These are phyloP conservation scores for Bullera alba DNA, from an alignment of 768 basidiomycete species.

Conservation along the genomic window DNA sequence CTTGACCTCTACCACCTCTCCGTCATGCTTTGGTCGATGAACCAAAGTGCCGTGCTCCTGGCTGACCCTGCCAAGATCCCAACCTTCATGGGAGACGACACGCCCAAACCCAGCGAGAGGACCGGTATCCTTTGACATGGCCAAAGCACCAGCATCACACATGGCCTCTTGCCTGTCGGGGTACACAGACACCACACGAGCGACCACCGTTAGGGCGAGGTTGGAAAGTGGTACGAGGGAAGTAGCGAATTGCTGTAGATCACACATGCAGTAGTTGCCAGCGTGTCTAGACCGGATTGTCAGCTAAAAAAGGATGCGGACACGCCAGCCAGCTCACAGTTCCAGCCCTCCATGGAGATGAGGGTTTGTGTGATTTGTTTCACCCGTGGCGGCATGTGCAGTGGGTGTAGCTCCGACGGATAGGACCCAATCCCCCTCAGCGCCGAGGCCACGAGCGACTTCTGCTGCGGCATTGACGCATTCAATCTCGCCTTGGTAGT, in stretches of 20 bases:
- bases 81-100: conserved; percentile 53
- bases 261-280: conserved; percentile 65
- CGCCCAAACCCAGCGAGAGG: conserved; percentile 66
- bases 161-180: conserved; percentile 58
- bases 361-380: conserved; percentile 48
- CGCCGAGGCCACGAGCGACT: conserved; percentile 50
- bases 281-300: conserved; percentile 25
- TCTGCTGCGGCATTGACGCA: conserved; percentile 62
- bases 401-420: conserved; percentile 84
- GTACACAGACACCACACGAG: conserved; percentile 74
- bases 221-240: conserved; percentile 54
- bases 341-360: conserved; percentile 60
- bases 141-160: conserved; percentile 75
- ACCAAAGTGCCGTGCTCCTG: conserved; percentile 67
- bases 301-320: not conserved
- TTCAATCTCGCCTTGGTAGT: conserved; percentile 63
- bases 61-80: conserved; percentile 43
- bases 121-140: conserved; percentile 80
- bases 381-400: conserved; percentile 63
- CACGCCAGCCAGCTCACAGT: conserved; percentile 55
- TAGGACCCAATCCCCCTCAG: conserved; percentile 56
- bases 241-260: conserved; percentile 76
- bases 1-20: conserved; percentile 41
- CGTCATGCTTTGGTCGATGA: not conserved
- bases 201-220: conserved; percentile 63